Evolutionary conservation across 73 alveolate species (phyloP).

Genomic region (Paraurostyla sp.): DNA sequence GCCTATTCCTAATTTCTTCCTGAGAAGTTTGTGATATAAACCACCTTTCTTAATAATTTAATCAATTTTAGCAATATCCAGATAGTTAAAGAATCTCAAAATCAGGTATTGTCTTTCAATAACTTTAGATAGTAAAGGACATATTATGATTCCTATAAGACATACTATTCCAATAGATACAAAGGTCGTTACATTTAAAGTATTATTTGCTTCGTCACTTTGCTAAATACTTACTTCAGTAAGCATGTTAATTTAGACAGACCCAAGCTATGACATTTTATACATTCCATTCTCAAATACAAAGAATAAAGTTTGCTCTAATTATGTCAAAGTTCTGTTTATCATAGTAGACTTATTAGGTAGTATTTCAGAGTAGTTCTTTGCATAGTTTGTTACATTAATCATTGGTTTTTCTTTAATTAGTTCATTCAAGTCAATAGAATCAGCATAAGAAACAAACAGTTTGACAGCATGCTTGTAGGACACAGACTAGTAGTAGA

Average conservation of each 20-base stretch:
- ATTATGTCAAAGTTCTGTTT: background rate
- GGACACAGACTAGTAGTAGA: background rate
- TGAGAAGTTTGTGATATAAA: background rate
- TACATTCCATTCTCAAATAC: slow-evolving; percentile 15
- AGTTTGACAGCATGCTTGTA: slow-evolving; percentile 8
- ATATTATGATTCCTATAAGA: slow-evolving; percentile 18
- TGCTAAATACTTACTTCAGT: background rate
- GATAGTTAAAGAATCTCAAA: slow-evolving; percentile 17
- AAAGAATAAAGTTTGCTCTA: background rate
- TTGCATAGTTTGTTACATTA: background rate
- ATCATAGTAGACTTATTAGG: too few relatives aligned
- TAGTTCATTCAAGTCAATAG: background rate
- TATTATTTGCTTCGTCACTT: background rate
- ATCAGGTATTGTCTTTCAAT: slow-evolving; percentile 28
- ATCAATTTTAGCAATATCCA: slow-evolving; percentile 1
- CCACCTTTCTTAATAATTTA: background rate
- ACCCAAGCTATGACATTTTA: slow-evolving; percentile 27
- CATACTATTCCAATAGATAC: slow-evolving; percentile 15
- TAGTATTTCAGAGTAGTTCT: slow-evolving; percentile 28
- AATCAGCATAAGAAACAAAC: slow-evolving; percentile 1
- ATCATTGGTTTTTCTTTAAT: slow-evolving; percentile 3
- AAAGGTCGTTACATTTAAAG: background rate
- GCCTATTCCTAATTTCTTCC: background rate
- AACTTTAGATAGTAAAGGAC: slow-evolving; percentile 3
- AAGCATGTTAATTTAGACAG: background rate